A percentile compares a stretch with the other conserved stretches of the same genome.
Conservation (phyloP, 305 asterid genomes). For the Fraxinus xanthoxyloides region DNA sequence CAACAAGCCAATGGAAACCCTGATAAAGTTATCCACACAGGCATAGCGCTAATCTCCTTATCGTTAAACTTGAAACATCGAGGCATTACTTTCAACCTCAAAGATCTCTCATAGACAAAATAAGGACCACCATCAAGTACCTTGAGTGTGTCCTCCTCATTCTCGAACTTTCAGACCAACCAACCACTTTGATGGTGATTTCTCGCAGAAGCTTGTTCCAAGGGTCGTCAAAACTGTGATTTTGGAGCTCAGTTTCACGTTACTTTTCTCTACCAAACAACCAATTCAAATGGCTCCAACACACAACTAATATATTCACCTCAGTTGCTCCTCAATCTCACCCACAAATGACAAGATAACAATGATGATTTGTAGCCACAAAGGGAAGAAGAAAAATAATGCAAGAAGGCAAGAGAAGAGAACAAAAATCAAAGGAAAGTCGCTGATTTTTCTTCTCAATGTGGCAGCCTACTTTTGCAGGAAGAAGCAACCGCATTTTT, state of each 20-base stretch:
- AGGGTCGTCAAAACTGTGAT: background rate
- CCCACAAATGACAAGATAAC: background rate
- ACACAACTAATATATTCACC: background rate
- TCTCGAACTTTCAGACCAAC: background rate
- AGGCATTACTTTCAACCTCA: background rate
- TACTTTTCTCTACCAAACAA: background rate
- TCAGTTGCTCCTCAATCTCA: background rate
- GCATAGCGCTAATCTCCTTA: background rate
- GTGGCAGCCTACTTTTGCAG: background rate
- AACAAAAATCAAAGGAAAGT: background rate
- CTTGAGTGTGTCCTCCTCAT: background rate
- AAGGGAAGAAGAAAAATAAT: background rate
- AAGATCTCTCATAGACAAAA: background rate
- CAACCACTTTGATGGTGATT: background rate
- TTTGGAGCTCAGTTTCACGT: background rate
- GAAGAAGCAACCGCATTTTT: background rate
- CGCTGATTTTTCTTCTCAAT: background rate
- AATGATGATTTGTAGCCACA: background rate
- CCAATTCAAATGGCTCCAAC: background rate
- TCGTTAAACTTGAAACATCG: background rate
- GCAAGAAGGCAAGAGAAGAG: background rate
- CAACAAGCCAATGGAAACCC: background rate
- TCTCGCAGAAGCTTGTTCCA: background rate
- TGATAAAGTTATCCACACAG: background rate
- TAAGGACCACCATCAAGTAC: background rate